Conservation (phyloP, 1,284 basidiomycete species). For the Waitea zeae region DNA sequence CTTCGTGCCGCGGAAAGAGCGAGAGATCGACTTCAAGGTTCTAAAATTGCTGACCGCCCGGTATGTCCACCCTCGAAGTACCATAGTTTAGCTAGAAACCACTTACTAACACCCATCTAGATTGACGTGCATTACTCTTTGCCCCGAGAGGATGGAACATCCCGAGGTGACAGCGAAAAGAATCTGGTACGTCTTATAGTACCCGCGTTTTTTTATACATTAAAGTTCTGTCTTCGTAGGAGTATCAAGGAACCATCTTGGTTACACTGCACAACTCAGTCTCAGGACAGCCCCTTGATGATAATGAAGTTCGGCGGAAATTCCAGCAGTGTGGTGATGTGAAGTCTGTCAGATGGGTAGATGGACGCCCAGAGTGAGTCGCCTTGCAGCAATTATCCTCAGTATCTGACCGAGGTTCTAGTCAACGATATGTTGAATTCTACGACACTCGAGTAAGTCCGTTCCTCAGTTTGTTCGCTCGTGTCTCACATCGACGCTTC, state of each 20-base stretch:
- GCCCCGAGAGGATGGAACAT: conserved; percentile 72
- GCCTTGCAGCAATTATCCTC: conserved; percentile 2
- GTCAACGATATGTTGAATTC: conserved; percentile 76
- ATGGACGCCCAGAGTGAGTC: conserved; percentile 55
- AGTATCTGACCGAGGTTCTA: conserved; percentile 14
- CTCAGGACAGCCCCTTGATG: conserved; percentile 54
- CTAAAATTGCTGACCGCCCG: conserved; percentile 67
- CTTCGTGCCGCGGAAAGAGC: conserved; percentile 83
- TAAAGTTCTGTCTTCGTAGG: conserved; percentile 4
- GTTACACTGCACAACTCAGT: conserved; percentile 59
- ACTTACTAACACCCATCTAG: conserved; percentile 24
- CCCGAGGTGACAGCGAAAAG: conserved; percentile 68
- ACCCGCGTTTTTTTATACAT: background rate
- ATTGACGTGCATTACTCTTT: conserved; percentile 97
- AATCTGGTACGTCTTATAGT: conserved; percentile 47
- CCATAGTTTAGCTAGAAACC: background rate
- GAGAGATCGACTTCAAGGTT: conserved; percentile 74
- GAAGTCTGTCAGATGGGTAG: conserved; percentile 53
- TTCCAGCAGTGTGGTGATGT: conserved; percentile 86
- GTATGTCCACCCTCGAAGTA: conserved; percentile 28
- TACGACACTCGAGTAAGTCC: conserved; percentile 65
- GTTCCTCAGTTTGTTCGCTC: background rate
- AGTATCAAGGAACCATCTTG: conserved; percentile 69
- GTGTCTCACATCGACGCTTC: conserved; percentile 7
- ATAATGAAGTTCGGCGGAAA: conserved; percentile 67